Evolutionary conservation across 2,329 filamentous ascomycete species (phyloP), one percentile per base, ranked within the genome.

Genomic region (Trichoderma asperellum): DNA sequence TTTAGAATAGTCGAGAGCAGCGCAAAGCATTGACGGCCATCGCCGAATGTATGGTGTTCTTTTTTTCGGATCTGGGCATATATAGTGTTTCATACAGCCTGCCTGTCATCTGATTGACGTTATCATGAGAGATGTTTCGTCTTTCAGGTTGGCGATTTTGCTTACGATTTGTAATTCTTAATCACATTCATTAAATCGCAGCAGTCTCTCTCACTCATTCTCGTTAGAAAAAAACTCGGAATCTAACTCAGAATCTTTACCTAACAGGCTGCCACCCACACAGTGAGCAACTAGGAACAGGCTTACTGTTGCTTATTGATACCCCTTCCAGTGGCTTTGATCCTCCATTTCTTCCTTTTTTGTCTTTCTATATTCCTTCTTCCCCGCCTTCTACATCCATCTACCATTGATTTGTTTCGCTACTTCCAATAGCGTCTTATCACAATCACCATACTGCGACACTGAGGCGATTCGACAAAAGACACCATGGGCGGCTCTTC

Each of bases 1-100:
- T 52, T 47, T 64, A 21, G 59, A 37, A 63, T 61, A 35, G 35
- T 43, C 21, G 59, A 56, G 60, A 40, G 29, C 53, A 27, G 24
- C 35, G 27, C n/a, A 52, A 52, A 47, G 63, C 63, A 67, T 66
- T 49, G n/a, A 59, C 55, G 55, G 55, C 55, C 63, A 67, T 67
- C 40, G 27, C 63, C 63, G 63, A 59, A 49, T 24, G 56, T 52
- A 34, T 59, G 55, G 47, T 57, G 18, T 35, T 43, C 16, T 57
- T 47, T 67, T 67, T 49, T 57, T 57, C 18, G 27, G 37, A 56
- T 29, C 55, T 67, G 63, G 18, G 63, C 40, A 52, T 52, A 59
- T 58, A 66, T 67, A 58, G 40, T 49, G 37, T 67, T 59, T 67
- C 40, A 59, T 59, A 47, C 55, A 58, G 40, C 56, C 53, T 57